These are phyloP conservation scores for Rubia balearica DNA, from an alignment of 305 asterid genomes.

Conservation along the genomic window DNA sequence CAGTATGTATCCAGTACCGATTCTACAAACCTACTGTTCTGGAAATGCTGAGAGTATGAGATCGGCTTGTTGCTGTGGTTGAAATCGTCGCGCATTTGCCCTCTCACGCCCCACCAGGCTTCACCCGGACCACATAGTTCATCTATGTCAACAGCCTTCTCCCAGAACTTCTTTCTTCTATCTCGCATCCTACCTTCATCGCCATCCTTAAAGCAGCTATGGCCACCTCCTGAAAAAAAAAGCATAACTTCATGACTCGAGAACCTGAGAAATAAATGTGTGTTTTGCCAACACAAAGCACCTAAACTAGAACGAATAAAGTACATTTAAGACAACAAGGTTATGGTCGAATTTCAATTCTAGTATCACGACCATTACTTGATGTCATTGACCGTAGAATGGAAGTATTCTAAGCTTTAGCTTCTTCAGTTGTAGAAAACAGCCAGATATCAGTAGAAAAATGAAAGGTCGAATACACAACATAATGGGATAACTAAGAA, in stretches of 20 bases:
- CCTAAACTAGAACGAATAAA: neutral
- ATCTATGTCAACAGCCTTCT: slow-evolving; percentile 67
- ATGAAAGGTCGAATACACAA: neutral
- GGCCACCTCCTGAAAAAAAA: slow-evolving; percentile 78
- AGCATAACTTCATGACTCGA: neutral
- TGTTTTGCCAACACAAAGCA: neutral
- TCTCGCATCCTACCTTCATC: slow-evolving; percentile 85
- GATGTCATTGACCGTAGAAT: neutral
- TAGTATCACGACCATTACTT: neutral
- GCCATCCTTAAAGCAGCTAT: slow-evolving; percentile 85
- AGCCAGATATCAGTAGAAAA: neutral
- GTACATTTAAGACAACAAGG: neutral
- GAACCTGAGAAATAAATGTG: neutral
- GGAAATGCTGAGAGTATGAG: slow-evolving; percentile 50
- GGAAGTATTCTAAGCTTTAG: neutral
- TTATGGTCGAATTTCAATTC: neutral
- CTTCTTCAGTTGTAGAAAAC: neutral
- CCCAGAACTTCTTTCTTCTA: slow-evolving; percentile 80
- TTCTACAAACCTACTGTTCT: slow-evolving; percentile 83
- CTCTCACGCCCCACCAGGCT: slow-evolving; percentile 98
- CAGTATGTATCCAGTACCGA: slow-evolving; percentile 79
- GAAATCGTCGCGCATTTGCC: slow-evolving; percentile 84
- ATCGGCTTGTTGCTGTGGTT: slow-evolving; percentile 83
- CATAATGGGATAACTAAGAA: neutral
- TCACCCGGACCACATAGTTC: slow-evolving; percentile 94